A percentile compares a stretch with the other conserved stretches of the same genome.
phyloP scores from a whole-genome alignment of 225 moss, liverwort and hornwort genomes.

The Physcomitrium patens region DNA sequence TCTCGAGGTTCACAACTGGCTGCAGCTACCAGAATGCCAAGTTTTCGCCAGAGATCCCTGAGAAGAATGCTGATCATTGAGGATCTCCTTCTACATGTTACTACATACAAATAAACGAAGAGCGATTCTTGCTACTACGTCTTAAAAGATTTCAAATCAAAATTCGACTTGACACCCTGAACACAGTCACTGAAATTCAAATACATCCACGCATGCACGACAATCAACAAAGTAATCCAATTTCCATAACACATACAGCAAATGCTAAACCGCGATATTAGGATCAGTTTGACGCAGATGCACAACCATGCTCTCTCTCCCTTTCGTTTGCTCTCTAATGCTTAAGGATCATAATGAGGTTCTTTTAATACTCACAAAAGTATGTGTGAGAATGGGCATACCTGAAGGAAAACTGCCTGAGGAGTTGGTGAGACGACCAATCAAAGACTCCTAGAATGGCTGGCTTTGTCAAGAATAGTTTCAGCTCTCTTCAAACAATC shows the following conservation, averaged over 20 bases:
- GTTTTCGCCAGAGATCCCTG: background rate
- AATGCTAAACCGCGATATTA: background rate
- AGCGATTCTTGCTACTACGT: background rate
- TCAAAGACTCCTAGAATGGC: background rate
- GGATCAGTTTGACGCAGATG: background rate
- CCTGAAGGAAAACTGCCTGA: slow-evolving; percentile 2
- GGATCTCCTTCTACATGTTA: background rate
- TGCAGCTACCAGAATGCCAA: background rate
- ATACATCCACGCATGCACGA: background rate
- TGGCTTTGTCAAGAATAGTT: slow-evolving; percentile 17
- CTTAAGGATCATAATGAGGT: background rate
- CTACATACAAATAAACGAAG: background rate
- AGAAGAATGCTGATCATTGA: background rate
- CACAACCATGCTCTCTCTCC: no score
- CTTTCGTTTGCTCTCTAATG: no score
- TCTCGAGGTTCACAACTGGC: background rate
- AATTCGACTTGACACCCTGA: background rate
- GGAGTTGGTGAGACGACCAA: background rate
- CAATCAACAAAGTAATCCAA: no score
- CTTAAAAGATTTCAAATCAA: background rate
- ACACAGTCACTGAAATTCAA: background rate
- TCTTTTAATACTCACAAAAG: background rate
- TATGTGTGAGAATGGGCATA: background rate
- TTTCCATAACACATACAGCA: background rate
- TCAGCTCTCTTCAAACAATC: slow-evolving; percentile 27